phyloP scores from a whole-genome alignment of 495 filamentous ascomycete species.

The Daldinia decipiens region DNA sequence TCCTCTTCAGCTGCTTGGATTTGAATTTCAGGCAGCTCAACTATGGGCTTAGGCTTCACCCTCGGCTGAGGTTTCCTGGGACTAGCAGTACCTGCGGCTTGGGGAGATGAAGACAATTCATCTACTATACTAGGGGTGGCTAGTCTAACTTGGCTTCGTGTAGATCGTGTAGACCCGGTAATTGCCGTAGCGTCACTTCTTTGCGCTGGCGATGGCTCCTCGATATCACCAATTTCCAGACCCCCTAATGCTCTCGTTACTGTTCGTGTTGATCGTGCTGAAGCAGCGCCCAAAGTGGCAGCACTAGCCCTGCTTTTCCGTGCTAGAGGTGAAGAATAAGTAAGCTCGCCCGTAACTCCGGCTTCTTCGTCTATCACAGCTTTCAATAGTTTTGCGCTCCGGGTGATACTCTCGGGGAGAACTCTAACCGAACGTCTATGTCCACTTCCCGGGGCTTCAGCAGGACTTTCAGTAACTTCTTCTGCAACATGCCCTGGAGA shows the following conservation, averaged over 20 bases:
- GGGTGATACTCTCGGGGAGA: constrained; percentile 41
- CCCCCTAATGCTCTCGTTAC: constrained; percentile 23
- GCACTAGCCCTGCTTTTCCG: constrained; percentile 49
- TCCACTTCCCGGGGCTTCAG: constrained; percentile 59
- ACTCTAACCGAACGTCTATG: constrained; percentile 49
- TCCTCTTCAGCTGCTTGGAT: constrained; percentile 22
- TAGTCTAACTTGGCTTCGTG: constrained; percentile 33
- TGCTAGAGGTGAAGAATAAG: constrained; percentile 55
- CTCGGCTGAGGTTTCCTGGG: constrained; percentile 40
- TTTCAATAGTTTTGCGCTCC: constrained; percentile 50
- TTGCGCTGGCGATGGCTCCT: constrained; percentile 33
- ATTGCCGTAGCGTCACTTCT: constrained; percentile 33
- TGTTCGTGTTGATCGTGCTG: constrained; percentile 36
- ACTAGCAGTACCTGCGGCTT: constrained; percentile 48
- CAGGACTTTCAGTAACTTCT: constrained; percentile 61
- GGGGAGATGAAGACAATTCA: constrained; percentile 45
- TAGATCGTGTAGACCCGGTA: constrained; percentile 36
- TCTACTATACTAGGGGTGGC: constrained; percentile 38
- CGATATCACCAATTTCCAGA: constrained; percentile 13
- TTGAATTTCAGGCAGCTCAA: constrained; percentile 22
- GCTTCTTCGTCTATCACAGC: constrained; percentile 44
- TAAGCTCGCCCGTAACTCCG: constrained; percentile 34
- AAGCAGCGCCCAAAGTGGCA: constrained; percentile 25
- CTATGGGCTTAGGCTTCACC: constrained; percentile 16
- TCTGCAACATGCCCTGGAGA: constrained; percentile 38